Evolutionary conservation across 2,329 filamentous ascomycete species (phyloP).

Genomic region (Metarhizium rileyi): DNA sequence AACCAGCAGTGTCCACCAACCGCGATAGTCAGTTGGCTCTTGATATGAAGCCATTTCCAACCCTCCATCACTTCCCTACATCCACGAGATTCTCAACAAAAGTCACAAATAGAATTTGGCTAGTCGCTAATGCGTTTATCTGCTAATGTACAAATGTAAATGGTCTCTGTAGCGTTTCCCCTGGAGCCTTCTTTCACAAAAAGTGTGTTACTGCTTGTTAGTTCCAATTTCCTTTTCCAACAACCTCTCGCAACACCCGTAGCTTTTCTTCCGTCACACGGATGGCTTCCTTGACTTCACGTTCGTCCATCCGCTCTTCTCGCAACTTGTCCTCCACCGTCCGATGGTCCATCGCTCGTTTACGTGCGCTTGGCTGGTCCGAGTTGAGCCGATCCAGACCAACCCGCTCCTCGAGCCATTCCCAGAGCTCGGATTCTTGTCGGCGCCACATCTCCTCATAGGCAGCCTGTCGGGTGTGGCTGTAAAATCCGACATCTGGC

Average conservation of each 20-base stretch:
- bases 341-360: conserved; percentile 41
- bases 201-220: neutral
- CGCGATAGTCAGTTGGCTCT: no score
- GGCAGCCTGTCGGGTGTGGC: conserved; percentile 61
- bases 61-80: no score
- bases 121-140: conserved; percentile 1
- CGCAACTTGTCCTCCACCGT: conserved; percentile 50
- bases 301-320: conserved; percentile 55
- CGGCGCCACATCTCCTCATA: conserved; percentile 90
- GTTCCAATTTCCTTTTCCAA: conserved; percentile 35
- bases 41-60: no score
- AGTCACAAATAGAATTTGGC: conserved; percentile 2
- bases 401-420: conserved; percentile 82
- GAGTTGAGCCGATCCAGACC: conserved; percentile 52
- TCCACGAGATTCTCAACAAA: no score
- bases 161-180: conserved; percentile 5
- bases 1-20: no score
- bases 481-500: conserved; percentile 20
- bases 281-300: conserved; percentile 72
- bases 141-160: conserved; percentile 4
- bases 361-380: conserved; percentile 27
- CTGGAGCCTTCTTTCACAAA: conserved; percentile 8
- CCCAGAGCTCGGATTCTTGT: conserved; percentile 85
- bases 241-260: conserved; percentile 62
- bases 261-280: conserved; percentile 79